These are phyloP conservation scores for Linnemannia elongata DNA, from an alignment of 192 early-diverging fungal genomes.

Conservation along the genomic window DNA sequence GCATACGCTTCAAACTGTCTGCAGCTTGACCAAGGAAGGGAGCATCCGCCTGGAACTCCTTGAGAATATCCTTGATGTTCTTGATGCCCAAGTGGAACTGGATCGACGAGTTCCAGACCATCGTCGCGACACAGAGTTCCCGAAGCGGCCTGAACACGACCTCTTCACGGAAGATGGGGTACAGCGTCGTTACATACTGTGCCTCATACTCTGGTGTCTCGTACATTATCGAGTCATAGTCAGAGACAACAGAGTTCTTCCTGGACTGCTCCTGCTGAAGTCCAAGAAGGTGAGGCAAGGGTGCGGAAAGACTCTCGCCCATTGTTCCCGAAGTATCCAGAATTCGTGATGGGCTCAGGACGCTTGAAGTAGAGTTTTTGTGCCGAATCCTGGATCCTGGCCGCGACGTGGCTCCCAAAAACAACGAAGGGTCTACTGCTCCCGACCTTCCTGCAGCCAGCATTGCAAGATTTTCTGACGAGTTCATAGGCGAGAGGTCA, in stretches of 20 bases:
- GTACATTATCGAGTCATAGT: conserved; percentile 47
- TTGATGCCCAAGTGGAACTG: conserved; percentile 52
- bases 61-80: conserved; percentile 51
- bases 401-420: conserved; percentile 38
- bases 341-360: conserved; percentile 32
- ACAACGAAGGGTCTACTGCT: conserved; percentile 30
- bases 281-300: conserved; percentile 29
- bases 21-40: conserved; percentile 32
- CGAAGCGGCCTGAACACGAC: conserved; percentile 48
- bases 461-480: conserved; percentile 45
- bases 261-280: conserved; percentile 47
- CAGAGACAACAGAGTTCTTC: conserved; percentile 53
- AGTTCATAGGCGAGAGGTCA: conserved; percentile 51
- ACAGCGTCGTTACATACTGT: conserved; percentile 51
- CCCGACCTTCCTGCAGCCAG: conserved; percentile 36
- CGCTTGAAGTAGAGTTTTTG: conserved; percentile 34
- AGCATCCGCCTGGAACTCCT: conserved; percentile 44
- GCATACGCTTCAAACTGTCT: conserved; percentile 40
- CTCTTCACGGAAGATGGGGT: conserved; percentile 51
- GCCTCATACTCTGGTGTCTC: conserved; percentile 48
- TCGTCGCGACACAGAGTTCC: conserved; percentile 52
- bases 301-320: conserved; percentile 21
- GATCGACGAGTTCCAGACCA: conserved; percentile 56
- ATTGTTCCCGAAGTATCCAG: conserved; percentile 24
- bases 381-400: conserved; percentile 39